A percentile compares a stretch with the other conserved stretches of the same genome.
phyloP scores from a whole-genome alignment of 495 filamentous ascomycete genomes.

The Xylaria sp. region DNA sequence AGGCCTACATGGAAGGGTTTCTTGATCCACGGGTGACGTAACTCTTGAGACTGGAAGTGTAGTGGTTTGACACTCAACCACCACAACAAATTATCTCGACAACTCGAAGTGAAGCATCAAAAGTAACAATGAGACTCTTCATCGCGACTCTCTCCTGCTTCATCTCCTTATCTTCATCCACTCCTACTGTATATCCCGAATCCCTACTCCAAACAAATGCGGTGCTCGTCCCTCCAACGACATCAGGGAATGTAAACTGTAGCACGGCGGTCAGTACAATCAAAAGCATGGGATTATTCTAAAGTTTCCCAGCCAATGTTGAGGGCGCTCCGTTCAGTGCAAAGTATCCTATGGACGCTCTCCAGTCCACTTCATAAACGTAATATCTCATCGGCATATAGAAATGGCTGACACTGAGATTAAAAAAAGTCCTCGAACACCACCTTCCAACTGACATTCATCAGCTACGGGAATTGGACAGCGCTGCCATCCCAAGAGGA shows the following conservation, averaged over 20 bases:
- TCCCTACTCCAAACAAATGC: background rate
- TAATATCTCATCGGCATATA: background rate
- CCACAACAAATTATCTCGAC: background rate
- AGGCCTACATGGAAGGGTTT: background rate
- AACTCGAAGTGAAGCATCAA: background rate
- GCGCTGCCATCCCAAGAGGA: conserved; percentile 29
- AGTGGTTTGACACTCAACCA: background rate
- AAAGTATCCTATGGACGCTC: background rate
- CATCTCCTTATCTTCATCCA: background rate
- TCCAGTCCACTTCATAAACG: background rate
- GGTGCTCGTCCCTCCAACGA: background rate
- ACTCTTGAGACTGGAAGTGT: background rate
- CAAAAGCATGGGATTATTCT: background rate
- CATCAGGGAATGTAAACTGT: background rate
- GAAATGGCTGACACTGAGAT: background rate
- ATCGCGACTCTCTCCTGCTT: background rate
- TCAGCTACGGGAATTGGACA: conserved; percentile 39
- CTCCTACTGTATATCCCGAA: background rate
- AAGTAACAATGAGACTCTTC: background rate
- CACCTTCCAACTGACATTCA: conserved; percentile 28
- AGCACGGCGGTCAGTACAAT: background rate
- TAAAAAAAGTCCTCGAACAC: conserved; percentile 2
- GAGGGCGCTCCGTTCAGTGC: background rate
- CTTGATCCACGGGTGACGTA: background rate
- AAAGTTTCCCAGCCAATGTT: no score